Evolutionary conservation across 2,329 filamentous ascomycete species (phyloP), one percentile per base, ranked within the genome.

Genomic region (Diaporthe aspalathi): DNA sequence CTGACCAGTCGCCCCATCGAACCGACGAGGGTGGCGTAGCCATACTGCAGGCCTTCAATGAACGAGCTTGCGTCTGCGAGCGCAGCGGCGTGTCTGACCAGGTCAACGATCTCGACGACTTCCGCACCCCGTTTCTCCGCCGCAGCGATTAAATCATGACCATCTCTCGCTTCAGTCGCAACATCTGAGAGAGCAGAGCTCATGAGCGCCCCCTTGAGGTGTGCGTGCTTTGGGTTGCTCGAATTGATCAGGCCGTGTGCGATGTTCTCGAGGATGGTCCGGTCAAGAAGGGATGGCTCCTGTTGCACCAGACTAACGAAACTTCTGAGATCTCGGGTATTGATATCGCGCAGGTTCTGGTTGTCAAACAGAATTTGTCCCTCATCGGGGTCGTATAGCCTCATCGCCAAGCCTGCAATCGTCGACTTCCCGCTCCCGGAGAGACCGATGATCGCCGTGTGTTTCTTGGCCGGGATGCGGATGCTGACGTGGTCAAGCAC

Each of bases 351-450:
- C 24, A 83, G 75, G 70, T 80, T 78, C n/a, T 76, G 76, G 29
- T 82, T 82, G 74, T 82, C 82, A 17, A 83, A 76, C 0, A 77
- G 63, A 12, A 87, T 77, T 0, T 72, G 70, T 2, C 86, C 85
- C 1, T 78, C 78, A 0, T 79, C 81, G 0, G 84, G 83, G 60
- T 85, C 82, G 71, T 88, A 86, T 68, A 86, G 82, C 20, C 86
- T 79, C 63, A 83, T 79, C 4, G 85, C 72, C 3, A 87, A 76
- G 3, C 80, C 80, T 1, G 83, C 81, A 8, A 89, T 83, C 1
- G 87, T 89, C 9, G 86, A 88, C 73, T 90, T 89, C 2, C 87
- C 88, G 68, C 85, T 88, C 1, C 88, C 88, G 1, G 87, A 89
- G 1, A 88, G 83, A 0, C 89, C 89, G 2, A 90, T 87, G 38